Evolutionary conservation across 768 basidiomycete species (phyloP).

Genomic region (Pisolithus microcarpus): DNA sequence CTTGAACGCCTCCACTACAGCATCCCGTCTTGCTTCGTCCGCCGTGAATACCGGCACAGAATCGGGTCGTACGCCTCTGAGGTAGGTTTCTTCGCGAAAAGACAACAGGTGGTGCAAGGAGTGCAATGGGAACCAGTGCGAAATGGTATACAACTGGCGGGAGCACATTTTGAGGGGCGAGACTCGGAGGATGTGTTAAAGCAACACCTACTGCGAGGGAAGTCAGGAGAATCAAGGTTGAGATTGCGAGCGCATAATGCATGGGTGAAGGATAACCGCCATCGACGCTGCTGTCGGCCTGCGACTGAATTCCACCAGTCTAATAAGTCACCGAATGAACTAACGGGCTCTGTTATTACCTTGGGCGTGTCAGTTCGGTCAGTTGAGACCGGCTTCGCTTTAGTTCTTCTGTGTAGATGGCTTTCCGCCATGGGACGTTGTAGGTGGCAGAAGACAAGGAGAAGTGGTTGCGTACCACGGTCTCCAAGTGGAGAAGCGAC

Average conservation of each 20-base stretch:
- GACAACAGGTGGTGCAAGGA: slow-evolving; percentile 5
- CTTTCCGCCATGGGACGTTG: slow-evolving; percentile 8
- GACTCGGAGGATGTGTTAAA: no score
- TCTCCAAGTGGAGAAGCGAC: no score
- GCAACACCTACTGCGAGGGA: no score
- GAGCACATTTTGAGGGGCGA: no score
- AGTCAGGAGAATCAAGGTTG: no score
- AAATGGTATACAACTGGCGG: no score
- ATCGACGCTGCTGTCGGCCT: no score
- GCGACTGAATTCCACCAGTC: no score
- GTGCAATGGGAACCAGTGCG: neutral
- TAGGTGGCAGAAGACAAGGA: neutral
- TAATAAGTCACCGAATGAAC: no score
- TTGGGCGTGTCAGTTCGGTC: slow-evolving; percentile 1
- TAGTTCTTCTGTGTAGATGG: slow-evolving; percentile 20
- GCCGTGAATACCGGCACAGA: slow-evolving; percentile 31
- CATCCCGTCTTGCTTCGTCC: slow-evolving; percentile 59
- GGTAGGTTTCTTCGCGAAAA: slow-evolving; percentile 1
- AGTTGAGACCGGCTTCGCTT: neutral
- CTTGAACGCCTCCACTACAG: slow-evolving; percentile 73
- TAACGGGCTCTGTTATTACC: neutral
- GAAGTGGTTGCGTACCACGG: neutral
- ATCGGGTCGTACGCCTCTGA: slow-evolving; percentile 17
- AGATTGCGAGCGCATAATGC: no score
- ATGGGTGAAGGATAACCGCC: no score